Evolutionary conservation across 805 yeast genomes (phyloP).

Genomic region (Ogataea pilisensis): DNA sequence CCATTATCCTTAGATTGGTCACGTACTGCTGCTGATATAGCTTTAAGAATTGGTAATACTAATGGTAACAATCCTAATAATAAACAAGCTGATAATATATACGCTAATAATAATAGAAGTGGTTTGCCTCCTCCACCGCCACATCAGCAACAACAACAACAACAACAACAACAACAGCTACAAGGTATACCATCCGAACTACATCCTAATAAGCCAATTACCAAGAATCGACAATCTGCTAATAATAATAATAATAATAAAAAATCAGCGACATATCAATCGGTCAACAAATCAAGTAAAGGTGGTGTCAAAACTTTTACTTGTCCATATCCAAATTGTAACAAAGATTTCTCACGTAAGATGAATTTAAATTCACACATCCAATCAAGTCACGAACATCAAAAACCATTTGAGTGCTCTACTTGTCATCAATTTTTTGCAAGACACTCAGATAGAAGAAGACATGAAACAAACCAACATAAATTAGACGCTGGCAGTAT

Average conservation of each 20-base stretch:
- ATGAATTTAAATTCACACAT: conserved; percentile 32
- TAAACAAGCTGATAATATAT: neutral
- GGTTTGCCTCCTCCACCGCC: neutral
- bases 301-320: conserved; percentile 14
- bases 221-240: no score
- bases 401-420: conserved; percentile 30
- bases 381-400: conserved; percentile 31
- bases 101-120: neutral
- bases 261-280: no score
- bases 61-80: conserved; percentile 4
- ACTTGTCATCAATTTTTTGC: conserved; percentile 30
- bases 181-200: no score
- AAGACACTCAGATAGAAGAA: conserved; percentile 31
- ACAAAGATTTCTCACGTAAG: conserved; percentile 30
- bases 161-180: no score
- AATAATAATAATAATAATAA: no score
- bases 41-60: conserved; percentile 10
- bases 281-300: neutral
- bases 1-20: conserved; percentile 19
- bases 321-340: conserved; percentile 27
- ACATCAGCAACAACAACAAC: neutral
- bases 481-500: conserved; percentile 8
- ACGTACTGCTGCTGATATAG: conserved; percentile 25
- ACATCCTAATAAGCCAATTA: no score
- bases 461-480: conserved; percentile 34